Base-by-base conservation (phyloP, 73 alveolate genomes). In the Paramecium tetraurelia region DNA sequence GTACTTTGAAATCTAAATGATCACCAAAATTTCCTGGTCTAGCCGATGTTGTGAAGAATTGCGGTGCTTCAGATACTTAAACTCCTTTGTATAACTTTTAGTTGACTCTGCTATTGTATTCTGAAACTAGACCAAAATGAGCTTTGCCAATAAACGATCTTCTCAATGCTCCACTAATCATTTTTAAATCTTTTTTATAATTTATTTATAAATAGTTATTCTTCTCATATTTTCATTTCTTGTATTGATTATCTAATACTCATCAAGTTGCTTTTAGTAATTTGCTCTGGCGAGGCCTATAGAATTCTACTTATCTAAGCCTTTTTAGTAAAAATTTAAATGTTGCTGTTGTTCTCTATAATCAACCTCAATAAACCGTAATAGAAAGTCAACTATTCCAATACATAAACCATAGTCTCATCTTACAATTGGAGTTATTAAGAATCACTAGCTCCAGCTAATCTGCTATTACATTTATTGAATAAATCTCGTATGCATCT, bases 21-120 rank as follows among this genome's bases (percentile, higher is more conserved):
- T 96, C 99, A 41, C 97, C 97, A 94, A 96, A 96, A 95, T 96
- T 96, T 31, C 97, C 95, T 20, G 99, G 99, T 85, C 97, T 93
- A 0, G 98, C 92, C 7, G 98, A 94, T 53, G 99, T 96, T 44
- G 95, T 96, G 96, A 96, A 96, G 96, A 96, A 96, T 80, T 92
- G 92, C 18, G 97, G 97, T 85, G 94, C 95, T 53, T 96, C 98
- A 7, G 93, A 93, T 93, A 93, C 95, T 85, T 72, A 86, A 76
- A 94, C 89, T 83, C 96, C 96, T 57, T 92, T 92, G 75, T 93
- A 86, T 85, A 96, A 94, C 93, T 96, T 96, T 95, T 94, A 94
- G 89, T 95, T 96, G 93, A 93, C 94, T 85, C 98, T 94, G 72
- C 95, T 95, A 92, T 94, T 94, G 94, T 96, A 96, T 63, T 96